Evolutionary conservation across 768 basidiomycete species (phyloP), one percentile per base, ranked within the genome.

Genomic region (Serendipita vermifera): DNA sequence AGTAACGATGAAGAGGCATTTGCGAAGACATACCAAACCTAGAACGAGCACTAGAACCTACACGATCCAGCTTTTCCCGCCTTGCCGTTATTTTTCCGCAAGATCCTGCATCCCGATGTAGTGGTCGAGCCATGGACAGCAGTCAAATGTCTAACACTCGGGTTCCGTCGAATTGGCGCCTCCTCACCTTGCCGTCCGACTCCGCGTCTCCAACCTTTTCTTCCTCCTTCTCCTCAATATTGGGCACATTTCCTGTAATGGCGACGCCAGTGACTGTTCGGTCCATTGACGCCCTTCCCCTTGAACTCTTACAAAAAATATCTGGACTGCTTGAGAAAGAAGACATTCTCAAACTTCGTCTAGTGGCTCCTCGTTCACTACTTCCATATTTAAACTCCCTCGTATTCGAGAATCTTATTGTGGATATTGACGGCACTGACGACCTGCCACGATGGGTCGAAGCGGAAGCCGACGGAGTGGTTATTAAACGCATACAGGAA

Each of bases 401-500:
- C 24, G 20, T 51, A 29, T 51, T 51, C 29, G 46, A 51, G 17
- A 26, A 51, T 2, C 29, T 51, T 15, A 31, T 51, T 31, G 27
- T 51, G 22, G 27, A 51, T 26, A 31, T 51, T 5, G 46, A 51
- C 29, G 46, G 46, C 11, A 24, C 46, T 7, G 46, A 51, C 17
- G 46, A 51, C 17, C 32, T 51, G 27, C 26, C 46, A 7, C 26
- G 46, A 51, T 51, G 46, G 46, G 17, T 27, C 7, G 46, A 51
- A 24, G 35, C 83, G 79, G 41, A 61, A 26, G 20, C 38, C 27
- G 39, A 56, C 38, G 24, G 59, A 87, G 75, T 57, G 1, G 58
- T 38, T n/a, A 4, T 73, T 65, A 62, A 40, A 36, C 14, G 7
- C 22, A 22, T 51, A 7, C 17, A 29, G n/a, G 22, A 51, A 15